These are phyloP conservation scores for Candida yuanshanica DNA, from an alignment of 805 yeast species.

Conservation along the genomic window DNA sequence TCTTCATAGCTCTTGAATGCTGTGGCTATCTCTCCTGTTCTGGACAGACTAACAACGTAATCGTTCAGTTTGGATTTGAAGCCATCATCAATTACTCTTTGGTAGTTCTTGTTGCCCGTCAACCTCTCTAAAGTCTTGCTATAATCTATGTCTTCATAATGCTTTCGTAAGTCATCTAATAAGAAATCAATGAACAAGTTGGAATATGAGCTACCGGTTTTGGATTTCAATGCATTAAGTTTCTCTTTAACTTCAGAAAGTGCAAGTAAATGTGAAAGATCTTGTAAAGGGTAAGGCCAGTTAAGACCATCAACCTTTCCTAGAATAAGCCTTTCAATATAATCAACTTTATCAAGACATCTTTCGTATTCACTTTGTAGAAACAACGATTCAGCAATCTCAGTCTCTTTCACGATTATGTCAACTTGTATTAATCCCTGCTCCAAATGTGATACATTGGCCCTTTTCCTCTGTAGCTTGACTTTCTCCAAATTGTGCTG, in stretches of 20 bases:
- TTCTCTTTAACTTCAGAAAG: constrained; percentile 39
- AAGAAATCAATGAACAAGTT: constrained; percentile 50
- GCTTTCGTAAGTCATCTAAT: constrained; percentile 54
- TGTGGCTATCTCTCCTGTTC: constrained; percentile 53
- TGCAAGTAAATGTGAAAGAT: constrained; percentile 27
- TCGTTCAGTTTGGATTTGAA: constrained; percentile 40
- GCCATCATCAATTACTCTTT: constrained; percentile 31
- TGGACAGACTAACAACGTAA: constrained; percentile 49
- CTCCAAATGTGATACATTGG: constrained; percentile 58
- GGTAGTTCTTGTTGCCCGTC: constrained; percentile 24
- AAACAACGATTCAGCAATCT: constrained; percentile 43
- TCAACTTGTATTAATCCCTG: constrained; percentile 49
- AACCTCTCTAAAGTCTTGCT: constrained; percentile 46
- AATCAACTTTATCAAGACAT: constrained; percentile 53
- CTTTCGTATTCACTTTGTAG: constrained; percentile 40
- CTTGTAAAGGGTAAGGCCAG: constrained; percentile 36
- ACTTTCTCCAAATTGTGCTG: constrained; percentile 45
- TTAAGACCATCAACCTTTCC: constrained; percentile 39
- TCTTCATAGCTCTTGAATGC: constrained; percentile 67
- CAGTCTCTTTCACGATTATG: constrained; percentile 39
- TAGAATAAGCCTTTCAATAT: constrained; percentile 50
- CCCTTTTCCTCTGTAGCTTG: constrained; percentile 43
- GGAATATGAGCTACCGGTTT: constrained; percentile 65
- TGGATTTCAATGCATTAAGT: constrained; percentile 49
- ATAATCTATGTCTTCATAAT: constrained; percentile 44